Percentiles rank a stretch among this genome's conserved stretches.
Evolutionary conservation across 495 filamentous ascomycete species (phyloP).

Genomic region (Xylaria intraflava): DNA sequence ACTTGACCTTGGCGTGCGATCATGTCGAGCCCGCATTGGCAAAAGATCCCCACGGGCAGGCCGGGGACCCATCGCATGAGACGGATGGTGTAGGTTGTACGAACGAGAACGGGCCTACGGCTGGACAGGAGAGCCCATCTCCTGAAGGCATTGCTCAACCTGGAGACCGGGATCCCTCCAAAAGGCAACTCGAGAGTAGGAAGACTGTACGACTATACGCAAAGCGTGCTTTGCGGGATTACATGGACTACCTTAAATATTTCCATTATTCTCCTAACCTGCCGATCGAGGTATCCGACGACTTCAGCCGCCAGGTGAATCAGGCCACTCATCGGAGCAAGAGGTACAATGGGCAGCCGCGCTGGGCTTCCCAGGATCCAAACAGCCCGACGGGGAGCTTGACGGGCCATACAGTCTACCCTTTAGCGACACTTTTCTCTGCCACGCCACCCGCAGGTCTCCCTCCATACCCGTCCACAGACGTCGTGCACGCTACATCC

Average conservation of each 20-base stretch:
- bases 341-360: constrained; percentile 25
- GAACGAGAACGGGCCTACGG: background rate
- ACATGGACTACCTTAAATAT: constrained; percentile 57
- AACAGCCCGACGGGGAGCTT: constrained; percentile 23
- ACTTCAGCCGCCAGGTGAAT: constrained; percentile 60
- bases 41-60: constrained; percentile 9
- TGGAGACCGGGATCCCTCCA: constrained; percentile 37
- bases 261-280: constrained; percentile 73
- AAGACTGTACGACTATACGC: constrained; percentile 63
- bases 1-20: constrained; percentile 62
- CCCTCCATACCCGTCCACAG: constrained; percentile 48
- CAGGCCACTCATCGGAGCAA: constrained; percentile 43
- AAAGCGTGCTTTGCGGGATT: constrained; percentile 67
- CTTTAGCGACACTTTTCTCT: constrained; percentile 50
- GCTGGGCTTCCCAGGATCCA: constrained; percentile 20
- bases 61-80: constrained; percentile 8
- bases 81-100: constrained; percentile 7
- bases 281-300: constrained; percentile 55
- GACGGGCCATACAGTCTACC: constrained; percentile 31
- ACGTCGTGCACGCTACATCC: constrained; percentile 22
- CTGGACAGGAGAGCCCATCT: constrained; percentile 8
- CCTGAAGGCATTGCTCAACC: constrained; percentile 17
- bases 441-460: constrained; percentile 49
- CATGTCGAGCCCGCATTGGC: constrained; percentile 51
- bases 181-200: constrained; percentile 49